phyloP scores from a whole-genome alignment of 2,329 filamentous ascomycete species.

The Xylaria sp. region DNA sequence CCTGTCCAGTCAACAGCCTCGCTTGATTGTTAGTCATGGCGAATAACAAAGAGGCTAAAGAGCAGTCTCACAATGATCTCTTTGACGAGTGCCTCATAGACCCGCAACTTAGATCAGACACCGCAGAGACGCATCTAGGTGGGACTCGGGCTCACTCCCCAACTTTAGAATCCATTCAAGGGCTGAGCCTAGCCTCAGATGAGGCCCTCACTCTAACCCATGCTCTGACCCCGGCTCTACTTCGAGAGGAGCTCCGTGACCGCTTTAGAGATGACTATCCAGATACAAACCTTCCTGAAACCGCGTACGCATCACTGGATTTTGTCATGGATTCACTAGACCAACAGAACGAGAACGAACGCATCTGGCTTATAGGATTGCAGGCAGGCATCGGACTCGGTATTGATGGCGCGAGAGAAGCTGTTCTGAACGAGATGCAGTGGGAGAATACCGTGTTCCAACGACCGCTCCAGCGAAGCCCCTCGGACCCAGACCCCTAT shows the following conservation, averaged over 20 bases:
- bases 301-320: constrained; percentile 28
- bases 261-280: neutral
- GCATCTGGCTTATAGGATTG: constrained; percentile 37
- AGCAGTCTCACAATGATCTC: constrained; percentile 23
- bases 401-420: constrained; percentile 30
- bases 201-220: neutral
- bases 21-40: constrained; percentile 21
- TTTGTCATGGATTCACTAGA: constrained; percentile 20
- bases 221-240: neutral
- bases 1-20: neutral
- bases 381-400: constrained; percentile 43
- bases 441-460: constrained; percentile 30
- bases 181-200: neutral
- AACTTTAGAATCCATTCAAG: neutral
- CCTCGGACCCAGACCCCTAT: neutral
- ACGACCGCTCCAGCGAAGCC: constrained; percentile 2
- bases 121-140: neutral
- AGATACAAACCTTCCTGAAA: constrained; percentile 16
- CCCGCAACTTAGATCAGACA: constrained; percentile 23
- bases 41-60: constrained; percentile 17
- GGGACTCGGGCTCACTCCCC: neutral
- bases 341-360: constrained; percentile 27
- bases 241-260: neutral
- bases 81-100: constrained; percentile 35
- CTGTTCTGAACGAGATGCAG: constrained; percentile 37